Conservation (phyloP, 352 stramenopile species). For the Peronospora tabacina region DNA sequence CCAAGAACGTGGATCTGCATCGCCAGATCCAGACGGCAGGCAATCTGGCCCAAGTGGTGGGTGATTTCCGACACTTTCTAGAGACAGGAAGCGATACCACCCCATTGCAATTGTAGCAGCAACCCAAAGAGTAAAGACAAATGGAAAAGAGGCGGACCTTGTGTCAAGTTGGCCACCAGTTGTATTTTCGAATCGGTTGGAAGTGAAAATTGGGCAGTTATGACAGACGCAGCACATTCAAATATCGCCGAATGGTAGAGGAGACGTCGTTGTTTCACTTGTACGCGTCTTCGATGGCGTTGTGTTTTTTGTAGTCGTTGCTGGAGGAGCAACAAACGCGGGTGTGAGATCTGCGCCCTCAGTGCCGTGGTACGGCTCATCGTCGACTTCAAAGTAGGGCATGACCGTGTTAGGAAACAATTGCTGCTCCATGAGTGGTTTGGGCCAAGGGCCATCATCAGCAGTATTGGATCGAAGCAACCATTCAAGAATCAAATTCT, state of each 20-base stretch:
- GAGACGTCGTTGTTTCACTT: slow-evolving; percentile 16
- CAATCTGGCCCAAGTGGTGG: slow-evolving; percentile 75
- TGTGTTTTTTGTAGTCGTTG: slow-evolving; percentile 9
- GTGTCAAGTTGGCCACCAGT: slow-evolving; percentile 8
- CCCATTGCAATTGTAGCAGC: slow-evolving; percentile 18
- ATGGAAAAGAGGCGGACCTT: slow-evolving; percentile 21
- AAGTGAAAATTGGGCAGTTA: slow-evolving; percentile 24
- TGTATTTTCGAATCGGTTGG: slow-evolving; percentile 29
- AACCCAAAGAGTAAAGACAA: slow-evolving; percentile 26
- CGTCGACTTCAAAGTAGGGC: slow-evolving; percentile 44
- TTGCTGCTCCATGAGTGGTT: slow-evolving; percentile 10
- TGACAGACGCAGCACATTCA: slow-evolving; percentile 23
- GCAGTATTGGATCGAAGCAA: slow-evolving; percentile 41
- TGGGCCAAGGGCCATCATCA: slow-evolving; percentile 35
- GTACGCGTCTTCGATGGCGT: slow-evolving; percentile 14
- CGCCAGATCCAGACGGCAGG: slow-evolving; percentile 80
- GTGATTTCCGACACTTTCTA: slow-evolving; percentile 77
- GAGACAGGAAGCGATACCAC: slow-evolving; percentile 49
- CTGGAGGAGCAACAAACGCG: slow-evolving; percentile 26
- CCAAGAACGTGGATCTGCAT: slow-evolving; percentile 79
- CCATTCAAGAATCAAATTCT: slow-evolving; percentile 51
- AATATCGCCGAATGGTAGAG: slow-evolving; percentile 29
- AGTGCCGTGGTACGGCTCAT: slow-evolving; percentile 35
- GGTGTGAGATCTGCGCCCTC: slow-evolving; percentile 29
- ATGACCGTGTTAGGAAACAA: slow-evolving; percentile 22